These are phyloP conservation scores for Lizonia empirigonia DNA, from an alignment of 2,329 filamentous ascomycete genomes.

Conservation along the genomic window DNA sequence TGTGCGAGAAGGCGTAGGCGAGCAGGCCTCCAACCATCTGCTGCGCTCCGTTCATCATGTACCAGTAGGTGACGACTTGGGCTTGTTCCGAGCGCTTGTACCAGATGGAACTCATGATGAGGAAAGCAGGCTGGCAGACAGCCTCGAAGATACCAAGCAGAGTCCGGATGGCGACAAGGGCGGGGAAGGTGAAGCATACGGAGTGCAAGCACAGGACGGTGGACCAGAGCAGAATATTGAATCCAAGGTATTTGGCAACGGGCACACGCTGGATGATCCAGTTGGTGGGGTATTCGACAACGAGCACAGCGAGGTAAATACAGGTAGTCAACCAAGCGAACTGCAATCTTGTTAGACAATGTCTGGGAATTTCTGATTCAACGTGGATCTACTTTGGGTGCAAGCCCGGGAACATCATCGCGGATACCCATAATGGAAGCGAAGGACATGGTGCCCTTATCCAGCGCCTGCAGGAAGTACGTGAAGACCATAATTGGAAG, in stretches of 20 bases:
- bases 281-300: slow-evolving; percentile 76
- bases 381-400: slow-evolving; percentile 30
- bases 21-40: slow-evolving; percentile 74
- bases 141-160: slow-evolving; percentile 75
- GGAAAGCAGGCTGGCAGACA: slow-evolving; percentile 70
- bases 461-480: slow-evolving; percentile 71
- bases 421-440: slow-evolving; percentile 67
- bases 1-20: slow-evolving; percentile 55
- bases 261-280: slow-evolving; percentile 67
- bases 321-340: slow-evolving; percentile 76
- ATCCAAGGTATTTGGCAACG: slow-evolving; percentile 69
- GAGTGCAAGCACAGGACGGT: slow-evolving; percentile 65
- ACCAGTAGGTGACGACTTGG: slow-evolving; percentile 71
- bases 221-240: slow-evolving; percentile 70
- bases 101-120: slow-evolving; percentile 72
- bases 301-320: slow-evolving; percentile 73
- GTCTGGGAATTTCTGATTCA: background rate
- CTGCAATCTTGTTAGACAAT: slow-evolving; percentile 40
- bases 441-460: slow-evolving; percentile 70
- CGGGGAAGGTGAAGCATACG: slow-evolving; percentile 64
- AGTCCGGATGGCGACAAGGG: slow-evolving; percentile 65
- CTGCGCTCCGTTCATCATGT: slow-evolving; percentile 76
- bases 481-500: slow-evolving; percentile 73
- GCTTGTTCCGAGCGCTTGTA: slow-evolving; percentile 73
- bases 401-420: slow-evolving; percentile 43